Conservation (phyloP, 2,329 filamentous ascomycete genomes). For the Monilinia polystroma region DNA sequence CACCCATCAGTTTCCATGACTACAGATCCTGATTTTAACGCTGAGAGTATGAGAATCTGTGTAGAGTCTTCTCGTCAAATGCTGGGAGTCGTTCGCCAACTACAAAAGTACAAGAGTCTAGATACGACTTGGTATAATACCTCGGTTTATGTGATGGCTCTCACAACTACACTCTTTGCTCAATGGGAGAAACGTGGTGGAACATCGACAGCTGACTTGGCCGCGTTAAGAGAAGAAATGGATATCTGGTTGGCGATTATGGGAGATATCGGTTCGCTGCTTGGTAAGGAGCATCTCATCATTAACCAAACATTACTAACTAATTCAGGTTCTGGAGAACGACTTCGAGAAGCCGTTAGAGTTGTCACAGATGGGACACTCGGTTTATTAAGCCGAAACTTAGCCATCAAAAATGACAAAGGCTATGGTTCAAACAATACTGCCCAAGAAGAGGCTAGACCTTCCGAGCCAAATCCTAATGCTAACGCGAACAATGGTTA, state of each 20-base stretch:
- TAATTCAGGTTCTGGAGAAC: slow-evolving; percentile 46
- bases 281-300: slow-evolving; percentile 53
- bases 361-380: slow-evolving; percentile 50
- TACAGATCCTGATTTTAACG: slow-evolving; percentile 53
- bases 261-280: slow-evolving; percentile 61
- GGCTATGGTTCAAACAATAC: slow-evolving; percentile 26
- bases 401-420: slow-evolving; percentile 45
- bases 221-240: slow-evolving; percentile 65
- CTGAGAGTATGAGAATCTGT: slow-evolving; percentile 64
- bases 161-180: slow-evolving; percentile 70
- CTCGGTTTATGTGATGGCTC: slow-evolving; percentile 69
- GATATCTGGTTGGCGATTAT: slow-evolving; percentile 67
- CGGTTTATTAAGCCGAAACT: slow-evolving; percentile 45
- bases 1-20: slow-evolving; percentile 61
- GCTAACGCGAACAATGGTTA: slow-evolving; percentile 16
- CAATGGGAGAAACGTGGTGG: slow-evolving; percentile 65
- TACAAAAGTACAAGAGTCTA: slow-evolving; percentile 64
- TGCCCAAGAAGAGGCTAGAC: slow-evolving; percentile 22
- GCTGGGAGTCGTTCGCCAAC: slow-evolving; percentile 56
- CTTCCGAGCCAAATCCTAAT: slow-evolving; percentile 19
- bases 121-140: slow-evolving; percentile 78
- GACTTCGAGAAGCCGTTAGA: slow-evolving; percentile 49
- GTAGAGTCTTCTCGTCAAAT: slow-evolving; percentile 65
- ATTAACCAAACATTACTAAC: slow-evolving; percentile 20
- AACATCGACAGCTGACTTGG: slow-evolving; percentile 58